Evolutionary conservation across 1,284 basidiomycete species (phyloP).

Genomic region (Clitocybe nebularis): DNA sequence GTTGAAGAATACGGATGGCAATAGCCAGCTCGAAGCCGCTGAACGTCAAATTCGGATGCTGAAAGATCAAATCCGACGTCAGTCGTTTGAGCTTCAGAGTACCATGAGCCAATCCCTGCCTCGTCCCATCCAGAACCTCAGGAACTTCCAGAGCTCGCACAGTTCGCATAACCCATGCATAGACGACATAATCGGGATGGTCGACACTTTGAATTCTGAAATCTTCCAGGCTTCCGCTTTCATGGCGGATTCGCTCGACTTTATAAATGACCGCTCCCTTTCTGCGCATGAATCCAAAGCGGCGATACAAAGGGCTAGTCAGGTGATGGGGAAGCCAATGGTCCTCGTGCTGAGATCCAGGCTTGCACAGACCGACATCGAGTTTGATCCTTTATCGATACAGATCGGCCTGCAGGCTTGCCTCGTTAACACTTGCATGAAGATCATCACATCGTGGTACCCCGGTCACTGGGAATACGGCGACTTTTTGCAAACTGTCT

Average conservation of each 20-base stretch:
- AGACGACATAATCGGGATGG: constrained; percentile 7
- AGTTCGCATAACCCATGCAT: constrained; percentile 11
- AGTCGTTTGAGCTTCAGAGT: constrained; percentile 24
- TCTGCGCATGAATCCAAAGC: constrained; percentile 3
- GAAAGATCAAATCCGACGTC: constrained; percentile 28
- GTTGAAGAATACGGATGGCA: constrained; percentile 3
- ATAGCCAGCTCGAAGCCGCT: constrained; percentile 19
- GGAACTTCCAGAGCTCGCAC: background rate
- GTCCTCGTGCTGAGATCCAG: constrained; percentile 8
- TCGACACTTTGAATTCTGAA: constrained; percentile 18
- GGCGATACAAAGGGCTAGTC: constrained; percentile 11
- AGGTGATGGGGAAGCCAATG: constrained; percentile 11
- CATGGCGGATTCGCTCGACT: constrained; percentile 20
- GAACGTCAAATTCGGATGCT: constrained; percentile 30
- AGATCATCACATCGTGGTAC: constrained; percentile 43
- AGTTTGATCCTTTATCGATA: constrained; percentile 35
- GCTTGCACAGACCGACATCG: constrained; percentile 8
- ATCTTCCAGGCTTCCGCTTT: constrained; percentile 19
- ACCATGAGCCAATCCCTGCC: constrained; percentile 1
- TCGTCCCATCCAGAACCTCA: background rate
- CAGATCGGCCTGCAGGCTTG: constrained; percentile 45
- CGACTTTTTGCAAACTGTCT: constrained; percentile 24
- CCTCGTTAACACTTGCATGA: constrained; percentile 34
- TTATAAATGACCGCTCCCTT: background rate
- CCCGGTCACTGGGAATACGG: constrained; percentile 29